A percentile compares a stretch with the other conserved stretches of the same genome.
Evolutionary conservation across 805 yeast species (phyloP).

Genomic region (Candida dendrica): DNA sequence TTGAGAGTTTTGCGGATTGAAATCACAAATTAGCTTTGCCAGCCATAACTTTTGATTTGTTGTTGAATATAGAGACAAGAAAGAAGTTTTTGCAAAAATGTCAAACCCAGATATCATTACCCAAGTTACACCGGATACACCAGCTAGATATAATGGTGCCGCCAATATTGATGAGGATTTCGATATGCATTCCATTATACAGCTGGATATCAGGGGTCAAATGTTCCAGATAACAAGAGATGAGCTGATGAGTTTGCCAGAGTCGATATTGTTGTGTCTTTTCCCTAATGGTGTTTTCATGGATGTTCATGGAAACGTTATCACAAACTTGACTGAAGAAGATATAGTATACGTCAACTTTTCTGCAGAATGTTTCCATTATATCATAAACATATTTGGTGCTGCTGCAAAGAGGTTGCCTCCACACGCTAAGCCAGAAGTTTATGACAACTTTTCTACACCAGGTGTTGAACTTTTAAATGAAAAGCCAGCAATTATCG

Average conservation of each 20-base stretch:
- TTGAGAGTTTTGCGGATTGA: too few relatives aligned
- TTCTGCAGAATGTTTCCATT: slow-evolving; percentile 79
- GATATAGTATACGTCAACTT: slow-evolving; percentile 80
- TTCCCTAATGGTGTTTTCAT: slow-evolving; percentile 88
- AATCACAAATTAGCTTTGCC: too few relatives aligned
- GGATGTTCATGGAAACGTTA: slow-evolving; percentile 69
- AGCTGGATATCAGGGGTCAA: slow-evolving; percentile 69
- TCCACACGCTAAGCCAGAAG: slow-evolving; percentile 29
- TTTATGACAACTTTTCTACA: slow-evolving; percentile 26
- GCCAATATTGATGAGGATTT: slow-evolving; percentile 19
- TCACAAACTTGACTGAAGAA: slow-evolving; percentile 70
- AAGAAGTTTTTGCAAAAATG: slow-evolving; percentile 6
- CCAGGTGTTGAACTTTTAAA: slow-evolving; percentile 61
- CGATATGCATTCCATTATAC: slow-evolving; percentile 56
- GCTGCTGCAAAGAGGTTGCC: slow-evolving; percentile 58
- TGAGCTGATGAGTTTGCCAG: slow-evolving; percentile 88
- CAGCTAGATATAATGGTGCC: slow-evolving; percentile 9
- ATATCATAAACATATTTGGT: slow-evolving; percentile 67
- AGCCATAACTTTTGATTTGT: too few relatives aligned
- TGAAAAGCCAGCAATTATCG: slow-evolving; percentile 84
- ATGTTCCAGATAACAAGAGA: slow-evolving; percentile 75
- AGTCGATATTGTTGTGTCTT: slow-evolving; percentile 75
- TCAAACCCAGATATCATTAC: slow-evolving; percentile 45
- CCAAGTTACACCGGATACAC: slow-evolving; percentile 50
- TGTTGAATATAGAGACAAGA: not conserved